Percentiles rank a stretch among this genome's conserved stretches.
phyloP scores from a whole-genome alignment of 2,329 filamentous ascomycete genomes.

The Stachybotrys echinatus region DNA sequence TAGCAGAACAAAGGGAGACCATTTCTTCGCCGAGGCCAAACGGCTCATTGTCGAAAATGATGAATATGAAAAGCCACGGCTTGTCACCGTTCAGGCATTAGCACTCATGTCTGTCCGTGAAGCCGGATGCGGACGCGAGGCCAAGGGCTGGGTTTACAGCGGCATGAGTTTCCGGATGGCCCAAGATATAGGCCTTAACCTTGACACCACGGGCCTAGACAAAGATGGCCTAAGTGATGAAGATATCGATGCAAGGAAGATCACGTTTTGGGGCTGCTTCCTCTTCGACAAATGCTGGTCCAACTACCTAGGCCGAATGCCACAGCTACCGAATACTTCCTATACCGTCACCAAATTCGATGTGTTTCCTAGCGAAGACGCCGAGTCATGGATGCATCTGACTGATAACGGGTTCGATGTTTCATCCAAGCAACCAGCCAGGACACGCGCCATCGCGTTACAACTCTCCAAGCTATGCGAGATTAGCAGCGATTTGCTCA shows the following conservation, averaged over 20 bases:
- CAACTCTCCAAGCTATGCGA: constrained; percentile 83
- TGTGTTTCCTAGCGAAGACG: constrained; percentile 84
- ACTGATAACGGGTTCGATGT: constrained; percentile 76
- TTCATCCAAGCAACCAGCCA: constrained; percentile 69
- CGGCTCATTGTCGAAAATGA: constrained; percentile 84
- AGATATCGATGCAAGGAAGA: constrained; percentile 80
- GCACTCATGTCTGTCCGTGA: constrained; percentile 95
- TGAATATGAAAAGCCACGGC: constrained; percentile 81
- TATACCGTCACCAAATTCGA: constrained; percentile 86
- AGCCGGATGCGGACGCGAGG: constrained; percentile 88
- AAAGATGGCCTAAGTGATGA: constrained; percentile 63
- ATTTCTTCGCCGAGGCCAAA: constrained; percentile 94
- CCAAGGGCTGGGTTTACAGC: constrained; percentile 96
- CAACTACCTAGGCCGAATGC: constrained; percentile 88
- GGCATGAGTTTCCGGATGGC: constrained; percentile 99
- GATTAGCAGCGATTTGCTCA: constrained; percentile 85
- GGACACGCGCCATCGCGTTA: constrained; percentile 75
- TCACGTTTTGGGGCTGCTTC: constrained; percentile 98
- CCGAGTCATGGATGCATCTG: constrained; percentile 81
- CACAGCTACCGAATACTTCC: constrained; percentile 74
- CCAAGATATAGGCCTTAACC: constrained; percentile 84
- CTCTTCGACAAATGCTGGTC: constrained; percentile 99
- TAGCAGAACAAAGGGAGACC: constrained; percentile 82
- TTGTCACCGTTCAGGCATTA: constrained; percentile 89
- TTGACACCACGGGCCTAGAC: constrained; percentile 67